These are phyloP conservation scores for Russula vinacea DNA, from an alignment of 768 basidiomycete genomes.

Conservation along the genomic window DNA sequence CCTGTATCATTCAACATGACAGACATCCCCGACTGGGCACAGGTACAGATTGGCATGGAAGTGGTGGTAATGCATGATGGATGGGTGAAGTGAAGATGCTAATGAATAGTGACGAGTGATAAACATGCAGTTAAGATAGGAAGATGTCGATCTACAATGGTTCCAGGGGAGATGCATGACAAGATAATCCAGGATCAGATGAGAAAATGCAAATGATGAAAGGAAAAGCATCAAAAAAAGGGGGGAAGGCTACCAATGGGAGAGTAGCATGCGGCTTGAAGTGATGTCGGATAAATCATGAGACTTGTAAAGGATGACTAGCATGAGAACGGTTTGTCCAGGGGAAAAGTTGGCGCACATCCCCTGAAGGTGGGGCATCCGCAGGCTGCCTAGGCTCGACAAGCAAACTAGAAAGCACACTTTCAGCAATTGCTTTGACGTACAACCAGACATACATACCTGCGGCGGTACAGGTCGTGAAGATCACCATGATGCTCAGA, in stretches of 20 bases:
- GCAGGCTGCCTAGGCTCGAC: conserved; percentile 82
- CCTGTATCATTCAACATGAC: conserved; percentile 20
- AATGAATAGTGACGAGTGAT: conserved; percentile 26
- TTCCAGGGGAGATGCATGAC: conserved; percentile 27
- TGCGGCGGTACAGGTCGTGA: conserved; percentile 81
- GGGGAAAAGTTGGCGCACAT: conserved; percentile 75
- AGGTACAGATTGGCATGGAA: conserved; percentile 21
- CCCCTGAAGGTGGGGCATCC: conserved; percentile 58
- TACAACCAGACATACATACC: conserved; percentile 44
- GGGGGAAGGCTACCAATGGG: conserved; percentile 6
- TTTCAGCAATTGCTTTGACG: conserved; percentile 21
- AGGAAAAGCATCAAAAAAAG: conserved; percentile 5
- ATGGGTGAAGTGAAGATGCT: conserved; percentile 23
- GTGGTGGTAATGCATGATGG: conserved; percentile 19
- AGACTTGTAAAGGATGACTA: conserved; percentile 24
- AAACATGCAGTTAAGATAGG: conserved; percentile 28
- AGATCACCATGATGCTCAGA: conserved; percentile 76
- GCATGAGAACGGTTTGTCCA: conserved; percentile 56
- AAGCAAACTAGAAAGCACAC: conserved; percentile 51
- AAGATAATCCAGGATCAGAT: conserved; percentile 22
- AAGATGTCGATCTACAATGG: conserved; percentile 27
- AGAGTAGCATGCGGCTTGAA: not conserved
- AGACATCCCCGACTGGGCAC: conserved; percentile 16
- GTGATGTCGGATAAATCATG: conserved; percentile 8
- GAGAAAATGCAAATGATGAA: conserved; percentile 24